Conservation (phyloP, 768 basidiomycete species). For the Roridomyces roridus region DNA sequence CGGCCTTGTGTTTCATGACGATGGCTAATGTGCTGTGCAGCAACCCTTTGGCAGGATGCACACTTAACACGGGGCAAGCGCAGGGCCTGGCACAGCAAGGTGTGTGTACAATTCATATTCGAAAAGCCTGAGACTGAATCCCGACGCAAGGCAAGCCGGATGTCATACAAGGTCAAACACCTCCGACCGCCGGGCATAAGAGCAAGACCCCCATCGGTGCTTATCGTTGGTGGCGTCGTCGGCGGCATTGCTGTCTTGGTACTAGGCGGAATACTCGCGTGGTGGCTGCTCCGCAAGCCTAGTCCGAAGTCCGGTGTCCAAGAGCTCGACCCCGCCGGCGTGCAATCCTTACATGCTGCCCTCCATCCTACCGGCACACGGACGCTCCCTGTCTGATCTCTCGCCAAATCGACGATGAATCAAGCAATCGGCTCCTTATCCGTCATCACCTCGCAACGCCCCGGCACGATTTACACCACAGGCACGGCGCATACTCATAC, state of each 20-base stretch:
- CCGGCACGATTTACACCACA: conserved; percentile 29
- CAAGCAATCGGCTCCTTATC: conserved; percentile 2
- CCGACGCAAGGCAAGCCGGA: conserved; percentile 36
- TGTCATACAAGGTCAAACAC: conserved; percentile 16
- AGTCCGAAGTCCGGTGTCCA: background rate
- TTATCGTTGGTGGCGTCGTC: conserved; percentile 52
- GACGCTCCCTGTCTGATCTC: conserved; percentile 29
- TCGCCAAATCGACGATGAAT: conserved; percentile 27
- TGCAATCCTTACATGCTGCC: background rate
- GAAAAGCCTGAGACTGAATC: background rate
- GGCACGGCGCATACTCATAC: conserved; percentile 38
- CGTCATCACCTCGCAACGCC: conserved; percentile 25
- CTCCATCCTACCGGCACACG: conserved; percentile 15
- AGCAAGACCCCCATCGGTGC: conserved; percentile 38
- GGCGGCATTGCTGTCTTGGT: conserved; percentile 44
- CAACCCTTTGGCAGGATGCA: conserved; percentile 37
- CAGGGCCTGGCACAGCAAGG: conserved; percentile 1
- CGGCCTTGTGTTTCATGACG: conserved; percentile 1
- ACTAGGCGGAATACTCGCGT: conserved; percentile 33
- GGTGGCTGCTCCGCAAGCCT: conserved; percentile 1
- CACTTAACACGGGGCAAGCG: conserved; percentile 13
- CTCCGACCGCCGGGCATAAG: conserved; percentile 21
- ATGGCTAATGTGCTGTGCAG: conserved; percentile 32
- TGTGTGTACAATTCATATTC: background rate
- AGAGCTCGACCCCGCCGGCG: background rate